These are phyloP conservation scores for Heliocybe sulcata DNA, from an alignment of 1,284 basidiomycete genomes.

Conservation along the genomic window DNA sequence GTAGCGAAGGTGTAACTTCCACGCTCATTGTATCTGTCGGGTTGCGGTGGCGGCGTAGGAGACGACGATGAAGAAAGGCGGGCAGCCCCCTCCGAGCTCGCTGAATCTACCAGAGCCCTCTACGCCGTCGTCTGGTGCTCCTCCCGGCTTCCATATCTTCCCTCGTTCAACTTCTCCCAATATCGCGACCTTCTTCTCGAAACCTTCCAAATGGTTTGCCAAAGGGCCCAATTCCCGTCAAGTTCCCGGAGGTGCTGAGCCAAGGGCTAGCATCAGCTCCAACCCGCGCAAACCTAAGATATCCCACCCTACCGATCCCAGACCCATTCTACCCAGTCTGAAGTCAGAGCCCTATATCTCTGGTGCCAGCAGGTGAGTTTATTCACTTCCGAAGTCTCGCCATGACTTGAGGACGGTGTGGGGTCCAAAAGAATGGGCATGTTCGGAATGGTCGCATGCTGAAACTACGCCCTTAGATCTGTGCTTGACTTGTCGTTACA, in stretches of 20 bases:
- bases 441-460: not conserved
- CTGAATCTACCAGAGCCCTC: not conserved
- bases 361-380: constrained; percentile 40
- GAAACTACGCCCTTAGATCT: constrained; percentile 35
- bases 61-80: not conserved
- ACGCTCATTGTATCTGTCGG: not conserved
- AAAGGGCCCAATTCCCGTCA: constrained; percentile 29
- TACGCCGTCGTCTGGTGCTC: not conserved
- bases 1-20: not conserved
- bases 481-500: constrained; percentile 56
- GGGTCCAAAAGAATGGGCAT: not conserved
- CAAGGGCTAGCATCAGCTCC: constrained; percentile 48
- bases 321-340: constrained; percentile 50
- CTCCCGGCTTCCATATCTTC: constrained; percentile 7
- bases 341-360: constrained; percentile 21
- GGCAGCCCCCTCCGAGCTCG: not conserved
- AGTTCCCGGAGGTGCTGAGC: constrained; percentile 29
- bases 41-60: not conserved
- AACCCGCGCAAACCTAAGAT: constrained; percentile 62
- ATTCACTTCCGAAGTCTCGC: not conserved
- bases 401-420: not conserved
- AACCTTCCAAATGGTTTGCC: constrained; percentile 41
- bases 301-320: constrained; percentile 72
- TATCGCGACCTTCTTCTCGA: constrained; percentile 34
- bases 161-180: constrained; percentile 26